Evolutionary conservation across 2,329 filamentous ascomycete genomes (phyloP).

Genomic region (Colletotrichum aenigma): DNA sequence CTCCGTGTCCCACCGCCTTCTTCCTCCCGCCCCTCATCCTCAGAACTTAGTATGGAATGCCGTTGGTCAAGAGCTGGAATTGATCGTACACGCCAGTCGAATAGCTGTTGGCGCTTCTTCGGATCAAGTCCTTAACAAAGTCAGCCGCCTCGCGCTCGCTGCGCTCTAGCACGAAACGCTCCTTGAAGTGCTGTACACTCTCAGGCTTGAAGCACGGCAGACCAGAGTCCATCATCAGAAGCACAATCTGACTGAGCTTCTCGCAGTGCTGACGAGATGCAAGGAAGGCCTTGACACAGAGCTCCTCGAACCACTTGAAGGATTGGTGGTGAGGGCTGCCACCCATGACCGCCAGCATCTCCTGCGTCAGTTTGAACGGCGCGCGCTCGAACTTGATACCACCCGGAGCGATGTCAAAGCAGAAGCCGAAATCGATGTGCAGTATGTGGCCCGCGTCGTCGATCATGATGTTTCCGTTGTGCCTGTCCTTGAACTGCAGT

Average conservation of each 20-base stretch:
- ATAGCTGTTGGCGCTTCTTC: conserved; percentile 88
- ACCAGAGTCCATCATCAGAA: conserved; percentile 94
- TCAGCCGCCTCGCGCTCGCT: conserved; percentile 92
- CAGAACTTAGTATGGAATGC: conserved; percentile 79
- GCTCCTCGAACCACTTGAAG: conserved; percentile 95
- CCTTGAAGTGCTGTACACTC: conserved; percentile 88
- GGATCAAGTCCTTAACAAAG: conserved; percentile 88
- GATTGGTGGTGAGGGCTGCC: conserved; percentile 82
- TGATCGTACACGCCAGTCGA: conserved; percentile 96
- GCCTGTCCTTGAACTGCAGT: conserved; percentile 97
- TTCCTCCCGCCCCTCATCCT: background rate
- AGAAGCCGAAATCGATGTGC: conserved; percentile 99
- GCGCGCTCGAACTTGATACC: conserved; percentile 97
- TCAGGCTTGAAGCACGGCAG: conserved; percentile 98
- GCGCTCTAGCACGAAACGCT: conserved; percentile 91
- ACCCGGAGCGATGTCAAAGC: conserved; percentile 97
- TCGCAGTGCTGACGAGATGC: conserved; percentile 85
- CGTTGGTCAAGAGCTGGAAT: conserved; percentile 96
- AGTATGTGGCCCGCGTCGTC: conserved; percentile 96
- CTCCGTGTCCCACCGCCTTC: background rate
- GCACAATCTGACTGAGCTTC: conserved; percentile 87
- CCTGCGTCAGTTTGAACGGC: conserved; percentile 95
- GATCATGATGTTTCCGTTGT: conserved; percentile 99
- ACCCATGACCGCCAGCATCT: conserved; percentile 99
- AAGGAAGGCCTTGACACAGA: conserved; percentile 94